Evolutionary conservation across 768 basidiomycete species (phyloP), one percentile per base, ranked within the genome.

Genomic region (Suillus alpinus): DNA sequence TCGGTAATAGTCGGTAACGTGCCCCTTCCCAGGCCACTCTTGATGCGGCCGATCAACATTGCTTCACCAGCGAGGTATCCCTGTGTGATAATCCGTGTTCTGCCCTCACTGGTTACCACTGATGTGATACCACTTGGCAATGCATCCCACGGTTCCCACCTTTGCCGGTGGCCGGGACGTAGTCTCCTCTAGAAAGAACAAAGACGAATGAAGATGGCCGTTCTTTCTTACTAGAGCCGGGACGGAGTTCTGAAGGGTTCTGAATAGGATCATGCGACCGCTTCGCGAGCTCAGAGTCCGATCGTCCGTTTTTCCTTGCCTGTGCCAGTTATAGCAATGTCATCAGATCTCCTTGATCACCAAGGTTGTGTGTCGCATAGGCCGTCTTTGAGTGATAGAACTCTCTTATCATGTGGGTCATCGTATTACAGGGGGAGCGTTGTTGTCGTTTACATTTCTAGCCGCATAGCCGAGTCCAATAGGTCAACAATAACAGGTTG

Each of bases 401-500:
- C 18, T 12, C 49, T 50, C 31, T 18, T 29, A 50, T 26, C 49
- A 50, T 50, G 9, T 1, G 10, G 8, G 7, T 31, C 5, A 31
- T 50, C 18, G 4, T 50, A 50, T n/a, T 50, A 50, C 49, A 50
- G 16, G 49, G 16, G 5, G 29, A 10, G 10, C 26, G 10, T 18
- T 16, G 29, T 18, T n/a, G 31, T 50, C 49, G 18, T 50, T 32
- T 50, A 50, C 49, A 32, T n/a, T 10, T 32, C 10, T 50, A 18
- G 31, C 18, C 29, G 31, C 23, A 9, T 53, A 26, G 44, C 58
- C 26, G 58, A 59, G 50, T 65, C 59, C 32, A 63, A 40, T 13
- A 65, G 16, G 44, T 65, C 64, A 20, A 65, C 59, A 46, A 65
- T 65, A 13, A 65, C 44, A 7, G 64, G 64, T 40, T 65, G 64